Evolutionary conservation across 179 eudicot species (phyloP).

Genomic region (Heliamphora ciliata): DNA sequence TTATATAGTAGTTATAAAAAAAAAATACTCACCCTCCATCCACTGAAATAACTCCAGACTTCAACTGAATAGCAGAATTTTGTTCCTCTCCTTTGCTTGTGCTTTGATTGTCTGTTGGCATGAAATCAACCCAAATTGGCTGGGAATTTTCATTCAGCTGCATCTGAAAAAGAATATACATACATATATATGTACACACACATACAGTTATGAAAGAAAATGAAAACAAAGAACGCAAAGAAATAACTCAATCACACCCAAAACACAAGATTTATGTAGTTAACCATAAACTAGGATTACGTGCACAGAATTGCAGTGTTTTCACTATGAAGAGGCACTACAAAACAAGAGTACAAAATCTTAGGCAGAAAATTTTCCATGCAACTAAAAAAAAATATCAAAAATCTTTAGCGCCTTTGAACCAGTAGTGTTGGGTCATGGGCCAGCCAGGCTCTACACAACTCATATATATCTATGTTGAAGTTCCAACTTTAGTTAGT

Average conservation of each 20-base stretch:
- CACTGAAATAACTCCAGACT: conserved; percentile 55
- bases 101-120: conserved; percentile 23
- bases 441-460: too few relatives aligned
- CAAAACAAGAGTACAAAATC: too few relatives aligned
- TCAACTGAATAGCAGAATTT: conserved; percentile 22
- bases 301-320: too few relatives aligned
- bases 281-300: too few relatives aligned
- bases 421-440: too few relatives aligned
- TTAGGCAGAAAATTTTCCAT: too few relatives aligned
- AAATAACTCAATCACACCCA: too few relatives aligned
- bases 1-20: too few relatives aligned
- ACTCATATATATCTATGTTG: neutral
- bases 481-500: neutral
- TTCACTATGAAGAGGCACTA: too few relatives aligned
- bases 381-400: too few relatives aligned
- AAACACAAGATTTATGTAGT: too few relatives aligned
- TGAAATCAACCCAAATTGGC: conserved; percentile 56
- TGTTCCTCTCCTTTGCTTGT: conserved; percentile 20
- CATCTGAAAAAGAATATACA: conserved; percentile 38
- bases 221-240: neutral
- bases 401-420: too few relatives aligned
- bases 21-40: conserved; percentile 54
- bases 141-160: conserved; percentile 53
- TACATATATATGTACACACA: neutral
- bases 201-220: neutral